phyloP scores from a whole-genome alignment of 164 flowering plant species.

The Saururus chinensis region DNA sequence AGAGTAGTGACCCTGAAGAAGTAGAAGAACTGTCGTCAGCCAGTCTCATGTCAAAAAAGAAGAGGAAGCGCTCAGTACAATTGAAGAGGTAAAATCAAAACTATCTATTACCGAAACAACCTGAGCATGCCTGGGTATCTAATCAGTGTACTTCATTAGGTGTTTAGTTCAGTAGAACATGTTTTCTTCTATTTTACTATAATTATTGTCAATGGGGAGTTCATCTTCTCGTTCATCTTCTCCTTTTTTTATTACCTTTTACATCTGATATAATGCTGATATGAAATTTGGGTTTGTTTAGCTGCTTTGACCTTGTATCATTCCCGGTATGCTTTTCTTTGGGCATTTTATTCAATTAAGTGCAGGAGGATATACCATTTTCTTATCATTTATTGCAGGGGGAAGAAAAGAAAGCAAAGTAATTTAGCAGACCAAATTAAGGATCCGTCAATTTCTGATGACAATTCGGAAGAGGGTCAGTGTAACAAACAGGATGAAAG shows the following conservation, averaged over 20 bases:
- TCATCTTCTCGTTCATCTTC: no score
- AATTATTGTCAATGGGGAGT: no score
- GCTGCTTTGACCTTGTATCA: no score
- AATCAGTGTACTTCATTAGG: neutral
- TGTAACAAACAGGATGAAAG: neutral
- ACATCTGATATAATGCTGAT: no score
- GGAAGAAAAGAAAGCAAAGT: neutral
- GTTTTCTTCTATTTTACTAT: no score
- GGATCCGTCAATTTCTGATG: neutral
- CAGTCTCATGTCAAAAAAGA: slow-evolving; percentile 26
- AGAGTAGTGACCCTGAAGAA: slow-evolving; percentile 43
- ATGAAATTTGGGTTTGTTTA: no score
- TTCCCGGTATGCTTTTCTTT: no score
- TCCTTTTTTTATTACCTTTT: no score
- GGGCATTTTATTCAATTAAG: no score
- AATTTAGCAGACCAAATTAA: neutral
- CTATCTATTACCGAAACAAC: neutral
- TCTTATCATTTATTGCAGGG: neutral
- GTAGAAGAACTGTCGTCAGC: slow-evolving; percentile 12
- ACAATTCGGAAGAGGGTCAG: neutral
- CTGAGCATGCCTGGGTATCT: neutral
- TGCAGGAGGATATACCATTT: no score
- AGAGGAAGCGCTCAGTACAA: slow-evolving; percentile 50
- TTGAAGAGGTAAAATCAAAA: slow-evolving; percentile 41
- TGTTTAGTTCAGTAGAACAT: no score